These are phyloP conservation scores for Candida manassasensis DNA, from an alignment of 805 yeast species.

Conservation along the genomic window DNA sequence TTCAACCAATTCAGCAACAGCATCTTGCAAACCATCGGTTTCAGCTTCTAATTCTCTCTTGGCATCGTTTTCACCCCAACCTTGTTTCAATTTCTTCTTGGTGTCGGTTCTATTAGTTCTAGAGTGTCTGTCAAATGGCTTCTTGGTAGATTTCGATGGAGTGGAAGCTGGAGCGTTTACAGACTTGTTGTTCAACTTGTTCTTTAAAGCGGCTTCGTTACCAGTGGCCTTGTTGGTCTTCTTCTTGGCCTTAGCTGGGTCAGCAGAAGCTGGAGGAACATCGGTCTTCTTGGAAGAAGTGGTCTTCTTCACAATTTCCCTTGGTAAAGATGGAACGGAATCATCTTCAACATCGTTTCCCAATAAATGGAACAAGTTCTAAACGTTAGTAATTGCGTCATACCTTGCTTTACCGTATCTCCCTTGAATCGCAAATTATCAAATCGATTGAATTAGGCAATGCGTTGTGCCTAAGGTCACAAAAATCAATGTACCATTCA, in stretches of 20 bases:
- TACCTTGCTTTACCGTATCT: neutral
- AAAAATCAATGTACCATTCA: neutral
- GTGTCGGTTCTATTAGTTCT: slow-evolving; percentile 82
- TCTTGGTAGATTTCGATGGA: slow-evolving; percentile 53
- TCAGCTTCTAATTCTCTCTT: slow-evolving; percentile 64
- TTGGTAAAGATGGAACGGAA: slow-evolving; percentile 49
- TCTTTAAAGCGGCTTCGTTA: slow-evolving; percentile 83
- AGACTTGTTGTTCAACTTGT: slow-evolving; percentile 69
- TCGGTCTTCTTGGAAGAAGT: slow-evolving; percentile 86
- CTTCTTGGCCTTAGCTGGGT: slow-evolving; percentile 74
- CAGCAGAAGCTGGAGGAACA: slow-evolving; percentile 75
- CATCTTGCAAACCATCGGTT: slow-evolving; percentile 41
- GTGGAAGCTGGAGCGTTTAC: slow-evolving; percentile 52
- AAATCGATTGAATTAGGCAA: neutral
- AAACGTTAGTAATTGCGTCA: slow-evolving; percentile 12
- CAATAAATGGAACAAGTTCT: slow-evolving; percentile 80
- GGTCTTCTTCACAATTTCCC: slow-evolving; percentile 74
- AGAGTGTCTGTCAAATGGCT: slow-evolving; percentile 77
- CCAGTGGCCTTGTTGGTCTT: slow-evolving; percentile 68
- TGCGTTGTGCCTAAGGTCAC: neutral
- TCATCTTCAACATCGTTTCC: slow-evolving; percentile 91
- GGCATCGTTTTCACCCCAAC: slow-evolving; percentile 80
- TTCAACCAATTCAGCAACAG: slow-evolving; percentile 41
- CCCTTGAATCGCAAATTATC: neutral
- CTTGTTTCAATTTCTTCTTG: slow-evolving; percentile 75